Base-by-base conservation (phyloP, 2,329 filamentous ascomycete genomes). In the Cordyceps javanica region DNA sequence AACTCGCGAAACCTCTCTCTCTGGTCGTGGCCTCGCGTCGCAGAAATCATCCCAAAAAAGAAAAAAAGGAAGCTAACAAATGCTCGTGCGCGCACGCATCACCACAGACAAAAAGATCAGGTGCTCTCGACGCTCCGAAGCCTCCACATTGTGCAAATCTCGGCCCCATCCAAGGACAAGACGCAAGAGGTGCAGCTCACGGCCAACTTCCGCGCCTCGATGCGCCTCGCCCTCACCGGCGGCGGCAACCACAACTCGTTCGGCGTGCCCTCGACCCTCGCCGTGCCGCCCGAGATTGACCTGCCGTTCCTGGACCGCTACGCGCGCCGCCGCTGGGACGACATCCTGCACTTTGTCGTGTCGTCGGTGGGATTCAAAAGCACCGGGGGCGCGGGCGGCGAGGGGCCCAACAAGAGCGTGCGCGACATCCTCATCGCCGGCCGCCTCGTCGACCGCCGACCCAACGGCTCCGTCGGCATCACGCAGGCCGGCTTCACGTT, bases 401-500 rank as follows among this genome's bases (percentile, higher is more conserved):
- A 77, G 32, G 73, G 75, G 11, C 84, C 89, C 30, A 90, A 89
- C 69, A 82, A 83, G 65, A 88, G 88, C 16, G 95, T 97, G 30
- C 95, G 93, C 72, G 84, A 89, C 62, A 80, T 99, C 42, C 80
- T 99, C 49, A 80, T 91, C 63, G 82, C 85, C 1, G 94, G 94
- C 3, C 82, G 88, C 54, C 83, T 97, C 9, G 91, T 99, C 21
- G 86, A 91, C 68, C 73, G 76, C 39, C 73, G 76, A 3, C 75
- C 77, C 13, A 82, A 87, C 8, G 83, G 83, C 44, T 95, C 74
- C 56, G 80, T 91, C 10, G 84, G 83, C 55, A 99, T 99, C 66
- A 99, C 94, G 0, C 87, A 96, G 68, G 86, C 90, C 3, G 94
- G 94, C 8, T 99, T 99, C 69, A 92, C 90, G 0, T 99, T 99